Conservation (phyloP, 2,329 filamentous ascomycete species). For the Diaporthe ampelina region DNA sequence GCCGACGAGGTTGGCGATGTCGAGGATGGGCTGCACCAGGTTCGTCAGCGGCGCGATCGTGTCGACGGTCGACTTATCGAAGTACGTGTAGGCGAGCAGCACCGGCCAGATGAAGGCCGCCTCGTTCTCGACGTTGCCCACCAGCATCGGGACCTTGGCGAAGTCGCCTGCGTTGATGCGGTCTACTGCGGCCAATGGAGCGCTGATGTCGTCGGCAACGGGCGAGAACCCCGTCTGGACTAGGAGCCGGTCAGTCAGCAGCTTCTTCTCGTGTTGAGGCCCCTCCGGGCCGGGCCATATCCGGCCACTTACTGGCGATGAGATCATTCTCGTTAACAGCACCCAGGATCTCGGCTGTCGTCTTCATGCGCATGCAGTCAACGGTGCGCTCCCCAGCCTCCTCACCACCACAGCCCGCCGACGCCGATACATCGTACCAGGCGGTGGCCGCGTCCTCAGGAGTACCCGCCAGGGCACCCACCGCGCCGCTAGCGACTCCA, state of each 20-base stretch:
- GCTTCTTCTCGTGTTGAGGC: not conserved
- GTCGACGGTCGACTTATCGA: constrained; percentile 16
- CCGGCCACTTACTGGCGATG: not conserved
- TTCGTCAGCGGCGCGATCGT: constrained; percentile 12
- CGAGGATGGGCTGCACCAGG: constrained; percentile 10
- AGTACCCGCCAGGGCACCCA: not conserved
- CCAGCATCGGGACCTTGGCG: constrained; percentile 20
- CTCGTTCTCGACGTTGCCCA: constrained; percentile 23
- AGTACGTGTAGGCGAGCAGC: constrained; percentile 17
- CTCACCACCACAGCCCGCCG: constrained; percentile 30
- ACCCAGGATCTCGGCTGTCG: constrained; percentile 12
- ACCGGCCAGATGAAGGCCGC: constrained; percentile 11
- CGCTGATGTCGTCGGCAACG: not conserved
- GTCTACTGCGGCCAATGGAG: constrained; percentile 3
- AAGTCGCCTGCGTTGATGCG: constrained; percentile 13
- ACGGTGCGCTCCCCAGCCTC: constrained; percentile 15
- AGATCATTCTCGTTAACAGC: constrained; percentile 13
- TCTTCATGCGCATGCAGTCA: constrained; percentile 33
- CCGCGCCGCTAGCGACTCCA: constrained; percentile 6
- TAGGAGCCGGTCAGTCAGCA: not conserved
- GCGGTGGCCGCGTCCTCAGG: not conserved
- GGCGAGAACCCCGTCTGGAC: constrained; percentile 3
- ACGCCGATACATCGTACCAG: constrained; percentile 25
- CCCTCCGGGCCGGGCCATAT: not conserved
- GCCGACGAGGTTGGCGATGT: constrained; percentile 24